These are phyloP conservation scores for Zelonia costaricensis DNA, from an alignment of 208 protist species.

Conservation along the genomic window DNA sequence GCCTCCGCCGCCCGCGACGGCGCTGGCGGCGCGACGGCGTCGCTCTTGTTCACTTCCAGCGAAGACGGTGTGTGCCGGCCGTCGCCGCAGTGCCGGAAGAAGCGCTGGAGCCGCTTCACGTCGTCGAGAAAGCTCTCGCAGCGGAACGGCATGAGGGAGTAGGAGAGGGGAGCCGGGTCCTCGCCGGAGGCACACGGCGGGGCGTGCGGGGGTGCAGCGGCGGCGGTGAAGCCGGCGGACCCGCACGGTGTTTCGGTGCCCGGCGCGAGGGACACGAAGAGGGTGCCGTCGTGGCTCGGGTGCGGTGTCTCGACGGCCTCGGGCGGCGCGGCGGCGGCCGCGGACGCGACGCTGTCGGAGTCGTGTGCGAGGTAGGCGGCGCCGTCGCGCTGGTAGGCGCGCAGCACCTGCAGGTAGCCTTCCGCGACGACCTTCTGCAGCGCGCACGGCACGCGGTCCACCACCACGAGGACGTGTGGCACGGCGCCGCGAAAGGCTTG, in stretches of 20 bases:
- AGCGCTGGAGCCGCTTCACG: constrained; percentile 61
- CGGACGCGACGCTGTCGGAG: neutral
- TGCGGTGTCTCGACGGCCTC: neutral
- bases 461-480: constrained; percentile 80
- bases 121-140: constrained; percentile 54
- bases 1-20: neutral
- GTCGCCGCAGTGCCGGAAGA: constrained; percentile 71
- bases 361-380: constrained; percentile 6
- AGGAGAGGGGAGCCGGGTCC: constrained; percentile 42
- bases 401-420: constrained; percentile 72
- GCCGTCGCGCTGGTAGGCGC: constrained; percentile 42
- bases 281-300: neutral
- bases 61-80: no score
- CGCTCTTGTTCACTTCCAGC: neutral
- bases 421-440: constrained; percentile 75
- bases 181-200: neutral
- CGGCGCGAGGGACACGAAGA: constrained; percentile 51
- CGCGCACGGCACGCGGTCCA: constrained; percentile 62
- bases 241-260: constrained; percentile 42
- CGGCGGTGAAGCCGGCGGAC: constrained; percentile 28
- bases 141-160: constrained; percentile 67
- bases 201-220: neutral
- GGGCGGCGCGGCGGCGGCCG: neutral
- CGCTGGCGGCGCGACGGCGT: no score
- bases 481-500: constrained; percentile 65